phyloP scores from a whole-genome alignment of 345 rosid species.

The Syzygium aqueum region DNA sequence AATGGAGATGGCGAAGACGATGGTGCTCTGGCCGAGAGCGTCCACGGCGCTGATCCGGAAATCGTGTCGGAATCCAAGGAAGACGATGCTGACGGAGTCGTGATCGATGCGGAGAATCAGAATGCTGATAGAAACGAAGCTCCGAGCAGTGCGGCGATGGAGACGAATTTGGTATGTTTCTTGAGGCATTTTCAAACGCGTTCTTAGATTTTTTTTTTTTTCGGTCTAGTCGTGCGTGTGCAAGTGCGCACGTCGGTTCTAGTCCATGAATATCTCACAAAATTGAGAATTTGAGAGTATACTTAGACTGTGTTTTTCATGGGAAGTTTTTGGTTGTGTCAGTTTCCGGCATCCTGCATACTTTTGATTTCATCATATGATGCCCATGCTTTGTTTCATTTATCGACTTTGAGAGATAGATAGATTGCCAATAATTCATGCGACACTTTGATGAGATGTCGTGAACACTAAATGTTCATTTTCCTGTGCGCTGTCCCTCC shows the following conservation, averaged over 20 bases:
- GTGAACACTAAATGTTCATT: not conserved
- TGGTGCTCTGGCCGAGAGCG: constrained; percentile 10
- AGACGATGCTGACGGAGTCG: constrained; percentile 9
- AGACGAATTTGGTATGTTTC: constrained; percentile 4
- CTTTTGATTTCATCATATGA: not conserved
- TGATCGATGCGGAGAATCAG: constrained; percentile 10
- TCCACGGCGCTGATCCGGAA: constrained; percentile 8
- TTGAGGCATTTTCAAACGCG: not conserved
- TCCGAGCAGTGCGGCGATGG: constrained; percentile 15
- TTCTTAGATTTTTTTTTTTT: not conserved
- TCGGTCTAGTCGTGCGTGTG: not conserved
- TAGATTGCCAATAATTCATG: constrained; percentile 12
- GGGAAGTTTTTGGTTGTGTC: not conserved
- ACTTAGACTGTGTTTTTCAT: not conserved
- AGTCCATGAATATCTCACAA: not conserved
- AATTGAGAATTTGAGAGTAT: not conserved
- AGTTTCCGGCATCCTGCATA: not conserved
- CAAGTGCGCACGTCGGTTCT: not conserved
- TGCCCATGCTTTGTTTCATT: not conserved
- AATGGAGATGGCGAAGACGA: constrained; percentile 37
- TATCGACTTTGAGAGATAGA: not conserved
- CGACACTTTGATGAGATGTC: not conserved
- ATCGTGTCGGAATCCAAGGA: constrained; percentile 15
- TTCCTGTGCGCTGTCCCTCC: not conserved
- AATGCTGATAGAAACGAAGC: not conserved